These are phyloP conservation scores for Suillus paluster DNA, from an alignment of 768 basidiomycete genomes.

Conservation along the genomic window DNA sequence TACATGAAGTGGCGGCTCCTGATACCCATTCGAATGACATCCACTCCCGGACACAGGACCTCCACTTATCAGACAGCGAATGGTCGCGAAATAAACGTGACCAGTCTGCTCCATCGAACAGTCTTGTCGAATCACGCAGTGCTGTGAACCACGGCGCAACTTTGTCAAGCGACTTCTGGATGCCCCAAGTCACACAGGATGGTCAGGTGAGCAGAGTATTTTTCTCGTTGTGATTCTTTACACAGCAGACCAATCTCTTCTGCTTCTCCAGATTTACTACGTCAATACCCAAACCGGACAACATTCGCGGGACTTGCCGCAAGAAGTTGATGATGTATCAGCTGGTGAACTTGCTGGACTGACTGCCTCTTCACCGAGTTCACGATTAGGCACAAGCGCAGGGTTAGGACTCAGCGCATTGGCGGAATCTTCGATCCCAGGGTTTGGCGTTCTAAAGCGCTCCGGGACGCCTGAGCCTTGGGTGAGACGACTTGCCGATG, in stretches of 20 bases:
- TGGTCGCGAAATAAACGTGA: constrained; percentile 42
- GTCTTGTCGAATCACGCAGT: constrained; percentile 36
- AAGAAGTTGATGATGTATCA: constrained; percentile 66
- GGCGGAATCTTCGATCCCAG: constrained; percentile 45
- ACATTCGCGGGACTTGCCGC: constrained; percentile 82
- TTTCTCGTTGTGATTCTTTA: background rate
- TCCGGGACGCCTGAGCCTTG: constrained; percentile 80
- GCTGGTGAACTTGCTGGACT: constrained; percentile 67
- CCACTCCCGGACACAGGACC: constrained; percentile 26
- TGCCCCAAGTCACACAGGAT: constrained; percentile 80
- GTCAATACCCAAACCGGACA: constrained; percentile 89
- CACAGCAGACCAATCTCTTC: background rate
- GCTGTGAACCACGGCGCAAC: constrained; percentile 33
- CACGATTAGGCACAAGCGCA: constrained; percentile 58
- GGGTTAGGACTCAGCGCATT: constrained; percentile 50
- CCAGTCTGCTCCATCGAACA: constrained; percentile 40
- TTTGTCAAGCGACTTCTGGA: constrained; percentile 82
- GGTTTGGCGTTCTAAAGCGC: constrained; percentile 63
- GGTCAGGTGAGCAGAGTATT: constrained; percentile 69
- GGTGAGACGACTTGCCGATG: constrained; percentile 79
- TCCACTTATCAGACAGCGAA: constrained; percentile 45
- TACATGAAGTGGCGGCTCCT: constrained; percentile 12
- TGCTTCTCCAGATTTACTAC: constrained; percentile 81
- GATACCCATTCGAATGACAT: constrained; percentile 18
- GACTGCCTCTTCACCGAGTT: constrained; percentile 55